phyloP scores from a whole-genome alignment of 305 asterid species.

The Rubia balearica region DNA sequence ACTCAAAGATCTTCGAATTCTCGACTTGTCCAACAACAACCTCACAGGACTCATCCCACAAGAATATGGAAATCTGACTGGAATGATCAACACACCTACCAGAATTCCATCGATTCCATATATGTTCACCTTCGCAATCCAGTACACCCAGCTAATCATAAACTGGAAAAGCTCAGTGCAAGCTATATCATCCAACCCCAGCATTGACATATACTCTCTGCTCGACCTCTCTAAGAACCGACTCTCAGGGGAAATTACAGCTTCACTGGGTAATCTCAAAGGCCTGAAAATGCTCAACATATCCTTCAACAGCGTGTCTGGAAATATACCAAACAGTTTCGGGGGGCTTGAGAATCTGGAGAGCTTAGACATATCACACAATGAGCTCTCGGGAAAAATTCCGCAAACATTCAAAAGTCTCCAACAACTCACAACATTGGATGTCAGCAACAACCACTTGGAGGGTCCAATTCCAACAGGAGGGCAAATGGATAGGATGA shows the following conservation, averaged over 20 bases:
- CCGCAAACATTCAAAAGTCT: constrained; percentile 19
- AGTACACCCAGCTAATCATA: constrained; percentile 17
- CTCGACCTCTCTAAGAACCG: constrained; percentile 22
- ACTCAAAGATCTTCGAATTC: constrained; percentile 22
- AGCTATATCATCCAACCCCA: constrained; percentile 20
- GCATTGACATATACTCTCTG: constrained; percentile 23
- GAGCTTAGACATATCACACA: constrained; percentile 23
- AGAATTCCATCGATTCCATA: neutral
- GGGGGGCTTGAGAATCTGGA: neutral
- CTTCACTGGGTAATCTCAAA: constrained; percentile 16
- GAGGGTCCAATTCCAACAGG: constrained; percentile 25
- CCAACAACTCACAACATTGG: constrained; percentile 20
- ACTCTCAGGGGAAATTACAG: constrained; percentile 25
- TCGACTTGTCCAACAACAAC: constrained; percentile 25
- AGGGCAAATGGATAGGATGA: constrained; percentile 26
- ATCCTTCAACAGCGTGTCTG: neutral
- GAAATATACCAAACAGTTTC: neutral
- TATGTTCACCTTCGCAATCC: constrained; percentile 12
- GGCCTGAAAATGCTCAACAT: constrained; percentile 19
- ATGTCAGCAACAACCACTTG: constrained; percentile 27
- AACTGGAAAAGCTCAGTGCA: constrained; percentile 29
- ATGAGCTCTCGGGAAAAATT: constrained; percentile 21
- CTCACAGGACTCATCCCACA: constrained; percentile 26
- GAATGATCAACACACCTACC: constrained; percentile 24
- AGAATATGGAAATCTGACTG: constrained; percentile 19